Base-by-base conservation (phyloP, 2,329 filamentous ascomycete species). In the Aspergillus floridensis region DNA sequence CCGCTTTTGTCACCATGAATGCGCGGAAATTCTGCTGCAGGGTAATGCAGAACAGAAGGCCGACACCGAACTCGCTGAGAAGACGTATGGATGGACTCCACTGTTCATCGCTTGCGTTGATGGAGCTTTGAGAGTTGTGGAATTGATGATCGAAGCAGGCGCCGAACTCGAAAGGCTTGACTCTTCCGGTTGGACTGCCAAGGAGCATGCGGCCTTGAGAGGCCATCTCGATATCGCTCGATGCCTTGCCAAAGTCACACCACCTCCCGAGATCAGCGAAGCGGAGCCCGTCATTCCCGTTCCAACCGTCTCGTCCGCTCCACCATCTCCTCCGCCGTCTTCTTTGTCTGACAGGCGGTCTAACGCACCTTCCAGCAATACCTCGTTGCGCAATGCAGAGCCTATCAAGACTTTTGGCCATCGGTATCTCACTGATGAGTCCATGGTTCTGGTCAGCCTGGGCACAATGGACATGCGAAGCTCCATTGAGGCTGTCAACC, bases 331-430 rank as follows among this genome's bases (percentile, higher is more conserved):
- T 8, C 70, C 66, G 5, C 70, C 70, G 53, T 75, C 75, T 14
- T 79, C 77, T 16, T 66, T 81, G n/a, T 68, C 70, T 10, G 77
- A 80, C 58, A 74, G 79, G 44, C 76, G 74, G 50, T 77, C 78
- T 3, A 78, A 75, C 59, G 66, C 64, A 22, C 35, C 63, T 69
- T 7, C 57, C 74, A 82, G 86, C 53, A 77, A 68, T 62, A 63
- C 62, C 70, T 67, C 57, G 63, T 41, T 63, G 31, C 71, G 72
- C 41, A 65, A 82, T 6, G 80, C 87, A 2, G 92, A 97, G 64
- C 89, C 93, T 5, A 85, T 98, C 65, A 98, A 98, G 77, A 91
- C 92, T 1, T 99, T 98, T 75, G 95, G 95, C 58, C 95, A 99
- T 80, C 87, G 93, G 56, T 99, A 98, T 76, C 83, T 99, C 53